These are phyloP conservation scores for Neurospora sp. DNA, from an alignment of 495 filamentous ascomycete species.

Conservation along the genomic window DNA sequence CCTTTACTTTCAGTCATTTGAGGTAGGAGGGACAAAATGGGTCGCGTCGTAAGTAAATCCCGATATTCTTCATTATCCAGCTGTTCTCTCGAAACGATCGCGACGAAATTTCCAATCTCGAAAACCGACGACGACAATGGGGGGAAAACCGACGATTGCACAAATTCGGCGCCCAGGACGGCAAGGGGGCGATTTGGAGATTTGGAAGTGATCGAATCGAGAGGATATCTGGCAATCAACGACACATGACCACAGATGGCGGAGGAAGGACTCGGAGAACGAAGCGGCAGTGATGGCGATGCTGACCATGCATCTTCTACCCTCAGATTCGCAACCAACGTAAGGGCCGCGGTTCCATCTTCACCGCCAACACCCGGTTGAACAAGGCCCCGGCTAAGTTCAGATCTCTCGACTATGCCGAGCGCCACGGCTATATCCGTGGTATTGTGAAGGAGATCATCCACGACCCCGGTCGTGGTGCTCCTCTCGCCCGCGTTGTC, in stretches of 20 bases:
- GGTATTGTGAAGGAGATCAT: conserved; percentile 98
- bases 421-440: conserved; percentile 93
- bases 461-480: conserved; percentile 97
- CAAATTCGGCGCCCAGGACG: conserved; percentile 6
- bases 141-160: background rate
- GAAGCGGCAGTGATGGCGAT: conserved; percentile 2
- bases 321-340: conserved; percentile 83
- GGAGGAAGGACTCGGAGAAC: background rate
- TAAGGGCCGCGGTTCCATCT: conserved; percentile 97
- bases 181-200: conserved; percentile 9
- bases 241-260: background rate
- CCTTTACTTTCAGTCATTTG: conserved; percentile 20
- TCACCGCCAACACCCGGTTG: conserved; percentile 78
- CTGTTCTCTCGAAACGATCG: conserved; percentile 1
- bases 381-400: conserved; percentile 81
- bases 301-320: conserved; percentile 21
- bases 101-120: conserved; percentile 8
- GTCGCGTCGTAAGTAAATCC: conserved; percentile 40
- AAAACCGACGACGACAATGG: background rate
- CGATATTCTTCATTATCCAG: conserved; percentile 4
- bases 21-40: conserved; percentile 35
- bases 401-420: conserved; percentile 86
- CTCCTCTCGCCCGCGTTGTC: conserved; percentile 88
- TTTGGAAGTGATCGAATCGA: background rate
- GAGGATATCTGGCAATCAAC: background rate